These are phyloP conservation scores for Debaryomyces udenii DNA, from an alignment of 1,139 yeast species.

Conservation along the genomic window DNA sequence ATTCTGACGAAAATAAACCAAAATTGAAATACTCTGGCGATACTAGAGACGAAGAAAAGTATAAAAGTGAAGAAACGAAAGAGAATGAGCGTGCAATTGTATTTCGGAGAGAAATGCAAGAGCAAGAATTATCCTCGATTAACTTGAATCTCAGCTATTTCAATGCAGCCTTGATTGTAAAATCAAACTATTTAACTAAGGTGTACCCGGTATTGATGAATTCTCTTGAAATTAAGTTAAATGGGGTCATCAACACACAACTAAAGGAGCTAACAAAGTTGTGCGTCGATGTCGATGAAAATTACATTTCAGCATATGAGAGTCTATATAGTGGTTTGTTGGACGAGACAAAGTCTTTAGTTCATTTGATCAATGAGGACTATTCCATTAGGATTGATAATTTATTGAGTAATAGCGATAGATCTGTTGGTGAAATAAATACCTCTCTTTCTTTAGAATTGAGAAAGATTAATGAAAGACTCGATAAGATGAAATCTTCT, in stretches of 20 bases:
- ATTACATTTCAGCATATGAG: conserved; percentile 41
- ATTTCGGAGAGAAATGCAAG: conserved; percentile 5
- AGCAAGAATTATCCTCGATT: conserved; percentile 11
- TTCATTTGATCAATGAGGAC: conserved; percentile 44
- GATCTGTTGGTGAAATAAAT: conserved; percentile 79
- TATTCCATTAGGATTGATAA: conserved; percentile 62
- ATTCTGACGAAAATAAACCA: not conserved
- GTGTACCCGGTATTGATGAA: conserved; percentile 35
- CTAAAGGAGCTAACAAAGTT: conserved; percentile 28
- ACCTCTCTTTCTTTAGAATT: conserved; percentile 77
- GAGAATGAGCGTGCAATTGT: not conserved
- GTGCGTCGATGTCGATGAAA: conserved; percentile 37
- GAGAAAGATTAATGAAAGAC: conserved; percentile 67
- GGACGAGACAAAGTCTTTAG: conserved; percentile 41
- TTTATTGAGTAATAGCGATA: conserved; percentile 68
- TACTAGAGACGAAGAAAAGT: not conserved
- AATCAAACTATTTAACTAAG: conserved; percentile 29
- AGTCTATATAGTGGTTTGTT: conserved; percentile 35
- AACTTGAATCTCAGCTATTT: conserved; percentile 17
- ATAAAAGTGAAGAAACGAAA: conserved; percentile 7
- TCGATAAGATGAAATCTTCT: conserved; percentile 55
- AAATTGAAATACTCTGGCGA: not conserved
- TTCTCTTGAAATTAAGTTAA: conserved; percentile 22
- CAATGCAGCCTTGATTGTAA: conserved; percentile 21
- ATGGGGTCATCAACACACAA: conserved; percentile 24